Conservation (phyloP, 208 protist species). For the Trypanosoma boissoni region DNA sequence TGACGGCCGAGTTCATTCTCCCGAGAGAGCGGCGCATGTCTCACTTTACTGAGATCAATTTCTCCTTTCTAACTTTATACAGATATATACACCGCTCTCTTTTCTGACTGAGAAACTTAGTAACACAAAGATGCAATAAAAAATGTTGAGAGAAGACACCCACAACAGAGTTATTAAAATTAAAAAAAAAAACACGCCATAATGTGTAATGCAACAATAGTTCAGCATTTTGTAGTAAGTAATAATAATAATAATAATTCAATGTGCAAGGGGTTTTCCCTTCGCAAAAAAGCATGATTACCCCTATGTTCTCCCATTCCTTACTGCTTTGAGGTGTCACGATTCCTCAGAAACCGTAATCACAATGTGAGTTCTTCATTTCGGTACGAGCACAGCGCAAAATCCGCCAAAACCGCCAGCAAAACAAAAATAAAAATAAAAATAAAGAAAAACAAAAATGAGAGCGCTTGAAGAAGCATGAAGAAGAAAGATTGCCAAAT, state of each 20-base stretch:
- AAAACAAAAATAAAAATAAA: neutral
- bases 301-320: too few species aligned
- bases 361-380: neutral
- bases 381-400: neutral
- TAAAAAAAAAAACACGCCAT: neutral
- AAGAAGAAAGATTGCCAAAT: neutral
- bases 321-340: too few species aligned
- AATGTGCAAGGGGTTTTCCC: too few species aligned
- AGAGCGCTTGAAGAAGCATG: neutral
- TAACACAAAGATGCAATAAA: neutral
- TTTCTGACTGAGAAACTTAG: neutral
- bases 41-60: neutral
- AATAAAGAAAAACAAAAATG: slow-evolving; percentile 3
- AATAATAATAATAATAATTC: neutral
- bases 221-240: too few species aligned
- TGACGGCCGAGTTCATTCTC: neutral
- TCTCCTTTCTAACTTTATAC: neutral
- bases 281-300: too few species aligned
- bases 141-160: too few species aligned
- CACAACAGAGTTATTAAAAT: too few species aligned
- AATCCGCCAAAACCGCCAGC: neutral
- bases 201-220: neutral
- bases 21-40: slow-evolving; percentile 19
- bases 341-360: too few species aligned
- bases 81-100: neutral